A percentile compares a stretch with the other conserved stretches of the same genome.
These are phyloP conservation scores for Phytophthora citricola DNA, from an alignment of 352 stramenopile genomes.

Conservation along the genomic window DNA sequence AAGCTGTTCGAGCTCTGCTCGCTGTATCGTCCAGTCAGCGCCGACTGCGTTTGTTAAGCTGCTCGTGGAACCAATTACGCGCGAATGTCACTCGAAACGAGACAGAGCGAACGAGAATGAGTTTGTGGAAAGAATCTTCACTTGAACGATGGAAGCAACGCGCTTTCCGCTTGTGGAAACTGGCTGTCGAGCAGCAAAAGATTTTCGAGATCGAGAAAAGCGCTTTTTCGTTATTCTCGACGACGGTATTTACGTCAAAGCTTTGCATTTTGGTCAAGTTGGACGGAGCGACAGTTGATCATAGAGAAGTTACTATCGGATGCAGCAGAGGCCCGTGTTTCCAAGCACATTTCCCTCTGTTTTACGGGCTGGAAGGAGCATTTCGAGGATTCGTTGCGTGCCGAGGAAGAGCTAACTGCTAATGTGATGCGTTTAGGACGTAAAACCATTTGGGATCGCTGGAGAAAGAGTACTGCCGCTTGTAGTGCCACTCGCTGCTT, in stretches of 20 bases:
- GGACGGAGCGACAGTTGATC: constrained; percentile 13
- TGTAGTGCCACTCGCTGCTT: constrained; percentile 13
- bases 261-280: constrained; percentile 27
- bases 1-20: constrained; percentile 23
- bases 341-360: neutral
- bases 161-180: constrained; percentile 19
- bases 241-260: constrained; percentile 18
- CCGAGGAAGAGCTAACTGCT: constrained; percentile 5
- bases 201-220: constrained; percentile 17
- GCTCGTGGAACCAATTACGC: constrained; percentile 19
- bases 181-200: neutral
- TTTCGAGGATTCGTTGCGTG: neutral
- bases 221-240: constrained; percentile 18
- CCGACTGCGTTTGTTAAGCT: constrained; percentile 6
- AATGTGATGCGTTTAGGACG: constrained; percentile 11
- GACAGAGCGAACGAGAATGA: constrained; percentile 4
- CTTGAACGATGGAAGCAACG: neutral
- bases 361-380: constrained; percentile 27
- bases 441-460: constrained; percentile 21
- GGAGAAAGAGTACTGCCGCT: constrained; percentile 14
- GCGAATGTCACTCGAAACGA: constrained; percentile 6
- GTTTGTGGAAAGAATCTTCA: constrained; percentile 11
- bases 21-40: constrained; percentile 14
- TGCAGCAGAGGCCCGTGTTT: constrained; percentile 1
- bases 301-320: constrained; percentile 6